phyloP scores from a whole-genome alignment of 192 early-diverging fungal genomes.

The Paraglomus brasilianum region DNA sequence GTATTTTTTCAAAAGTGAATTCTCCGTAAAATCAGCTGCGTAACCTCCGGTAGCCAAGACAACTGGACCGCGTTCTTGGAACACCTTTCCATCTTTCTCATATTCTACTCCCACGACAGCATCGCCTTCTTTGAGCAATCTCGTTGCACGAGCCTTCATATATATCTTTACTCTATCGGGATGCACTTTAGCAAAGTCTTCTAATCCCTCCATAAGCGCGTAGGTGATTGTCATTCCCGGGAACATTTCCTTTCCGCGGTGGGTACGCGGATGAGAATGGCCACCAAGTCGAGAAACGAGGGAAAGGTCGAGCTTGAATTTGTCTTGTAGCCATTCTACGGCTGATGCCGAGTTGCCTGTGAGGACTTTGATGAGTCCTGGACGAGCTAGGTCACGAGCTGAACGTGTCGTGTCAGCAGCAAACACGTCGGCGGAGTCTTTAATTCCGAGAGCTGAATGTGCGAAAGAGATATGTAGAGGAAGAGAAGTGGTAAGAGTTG shows the following conservation, averaged over 20 bases:
- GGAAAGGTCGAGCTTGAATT: conserved; percentile 85
- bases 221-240: conserved; percentile 96
- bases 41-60: conserved; percentile 95
- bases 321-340: conserved; percentile 91
- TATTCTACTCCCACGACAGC: conserved; percentile 84
- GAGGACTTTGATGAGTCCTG: conserved; percentile 81
- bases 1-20: conserved; percentile 79
- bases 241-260: conserved; percentile 82
- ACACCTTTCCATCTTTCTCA: conserved; percentile 54
- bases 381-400: conserved; percentile 77
- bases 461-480: not conserved
- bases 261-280: conserved; percentile 91
- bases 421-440: conserved; percentile 85
- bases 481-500: not conserved
- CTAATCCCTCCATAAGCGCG: conserved; percentile 79
- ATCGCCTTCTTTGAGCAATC: conserved; percentile 63
- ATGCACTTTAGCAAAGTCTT: conserved; percentile 62
- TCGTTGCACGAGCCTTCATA: conserved; percentile 80
- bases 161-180: conserved; percentile 75
- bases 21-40: conserved; percentile 81
- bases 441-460: conserved; percentile 47
- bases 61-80: conserved; percentile 73
- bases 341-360: conserved; percentile 83
- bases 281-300: conserved; percentile 89
- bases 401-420: conserved; percentile 85